These are phyloP conservation scores for Gynandropsis gynandra DNA, from an alignment of 345 rosid genomes.

Conservation along the genomic window DNA sequence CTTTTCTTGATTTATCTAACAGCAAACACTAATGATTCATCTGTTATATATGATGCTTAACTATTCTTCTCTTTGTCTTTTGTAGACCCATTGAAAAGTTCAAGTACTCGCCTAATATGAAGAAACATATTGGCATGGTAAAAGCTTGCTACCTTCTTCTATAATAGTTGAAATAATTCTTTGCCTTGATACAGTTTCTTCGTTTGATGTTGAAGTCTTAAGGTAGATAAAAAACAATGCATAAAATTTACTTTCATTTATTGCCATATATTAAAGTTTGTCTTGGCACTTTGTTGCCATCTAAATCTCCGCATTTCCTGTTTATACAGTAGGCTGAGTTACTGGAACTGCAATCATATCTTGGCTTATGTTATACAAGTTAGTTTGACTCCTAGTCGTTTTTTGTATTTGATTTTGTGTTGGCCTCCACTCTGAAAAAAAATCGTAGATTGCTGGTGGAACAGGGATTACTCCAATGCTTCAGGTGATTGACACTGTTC, in stretches of 20 bases:
- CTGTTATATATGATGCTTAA: neutral
- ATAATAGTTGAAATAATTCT: neutral
- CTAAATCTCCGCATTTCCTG: neutral
- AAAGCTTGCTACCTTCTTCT: slow-evolving; percentile 22
- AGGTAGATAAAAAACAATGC: slow-evolving; percentile 6
- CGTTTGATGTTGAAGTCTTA: slow-evolving; percentile 10
- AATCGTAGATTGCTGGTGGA: slow-evolving; percentile 79
- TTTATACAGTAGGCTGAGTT: neutral
- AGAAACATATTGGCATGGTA: slow-evolving; percentile 98
- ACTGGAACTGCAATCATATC: slow-evolving; percentile 8
- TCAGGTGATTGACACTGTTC: slow-evolving; percentile 81
- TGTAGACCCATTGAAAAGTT: slow-evolving; percentile 92
- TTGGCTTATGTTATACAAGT: slow-evolving; percentile 2
- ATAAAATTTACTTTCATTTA: neutral
- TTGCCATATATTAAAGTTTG: too few species aligned
- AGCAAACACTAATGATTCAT: neutral
- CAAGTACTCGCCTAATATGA: slow-evolving; percentile 86
- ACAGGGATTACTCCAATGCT: slow-evolving; percentile 97
- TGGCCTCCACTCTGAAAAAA: neutral
- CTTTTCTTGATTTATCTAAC: too few species aligned
- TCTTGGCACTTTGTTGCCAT: neutral
- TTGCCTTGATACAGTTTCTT: neutral
- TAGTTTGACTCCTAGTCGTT: slow-evolving; percentile 6
- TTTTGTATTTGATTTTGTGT: slow-evolving; percentile 13
- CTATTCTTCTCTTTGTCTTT: slow-evolving; percentile 19